Evolutionary conservation across 2,329 filamentous ascomycete genomes (phyloP).

Genomic region (Colletotrichum sp.): DNA sequence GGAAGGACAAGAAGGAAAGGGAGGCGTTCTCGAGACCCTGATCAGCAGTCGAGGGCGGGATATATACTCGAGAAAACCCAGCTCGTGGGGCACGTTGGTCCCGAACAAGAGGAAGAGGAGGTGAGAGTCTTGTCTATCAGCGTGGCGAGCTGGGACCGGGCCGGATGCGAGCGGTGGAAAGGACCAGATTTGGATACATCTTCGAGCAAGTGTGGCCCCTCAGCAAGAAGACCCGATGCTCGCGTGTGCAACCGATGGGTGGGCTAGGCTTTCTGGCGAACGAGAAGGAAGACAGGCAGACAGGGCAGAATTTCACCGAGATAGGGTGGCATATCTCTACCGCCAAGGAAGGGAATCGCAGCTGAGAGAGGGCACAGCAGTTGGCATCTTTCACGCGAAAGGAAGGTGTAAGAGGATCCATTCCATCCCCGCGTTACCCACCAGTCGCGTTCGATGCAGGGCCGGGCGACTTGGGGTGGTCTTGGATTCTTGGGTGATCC

Average conservation of each 20-base stretch:
- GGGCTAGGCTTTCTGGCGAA: background rate
- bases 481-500: constrained; percentile 1
- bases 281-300: background rate
- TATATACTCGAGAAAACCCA: background rate
- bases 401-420: constrained; percentile 20
- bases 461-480: background rate
- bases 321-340: constrained; percentile 6
- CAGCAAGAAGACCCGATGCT: background rate
- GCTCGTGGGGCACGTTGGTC: background rate
- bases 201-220: background rate
- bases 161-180: background rate
- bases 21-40: background rate
- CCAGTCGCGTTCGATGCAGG: background rate
- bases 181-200: background rate
- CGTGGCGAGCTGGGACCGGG: constrained; percentile 6
- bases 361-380: background rate
- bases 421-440: constrained; percentile 16
- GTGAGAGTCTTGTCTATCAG: constrained; percentile 15
- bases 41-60: background rate
- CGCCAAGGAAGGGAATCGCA: constrained; percentile 6
- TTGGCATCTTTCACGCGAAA: constrained; percentile 19
- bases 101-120: background rate
- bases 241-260: background rate
- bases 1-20: background rate
- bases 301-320: background rate